Base-by-base conservation (phyloP, 2,329 filamentous ascomycete species). In the Phialophora verrucosa region DNA sequence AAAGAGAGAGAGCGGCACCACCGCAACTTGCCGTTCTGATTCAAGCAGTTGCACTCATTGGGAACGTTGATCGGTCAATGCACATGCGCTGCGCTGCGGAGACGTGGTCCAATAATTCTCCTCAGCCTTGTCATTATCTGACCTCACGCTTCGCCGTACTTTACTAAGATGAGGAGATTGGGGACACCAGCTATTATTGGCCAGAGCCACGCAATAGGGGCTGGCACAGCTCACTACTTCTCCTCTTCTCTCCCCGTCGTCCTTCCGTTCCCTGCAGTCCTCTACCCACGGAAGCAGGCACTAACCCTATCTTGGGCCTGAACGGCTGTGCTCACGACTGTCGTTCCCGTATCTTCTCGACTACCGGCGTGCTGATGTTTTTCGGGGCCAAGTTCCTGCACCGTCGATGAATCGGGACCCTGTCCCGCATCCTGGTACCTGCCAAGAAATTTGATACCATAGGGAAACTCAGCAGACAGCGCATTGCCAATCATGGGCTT, bases 41-140 rank as follows among this genome's bases (percentile, higher is more conserved):
- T 68, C 44, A 68, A 38, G 50, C 23, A 35, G 42, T 10, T 32
- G 55, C 35, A 57, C 63, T 56, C 66, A 68, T 68, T 29, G 31
- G 32, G 50, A 47, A 42, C 20, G 23, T 31, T 31, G n/a, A 14
- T 14, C 29, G 38, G 56, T 50, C 51, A 20, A 49, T 35, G 38
- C 35, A 25, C 35, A 27, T 56, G 60, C 38, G 35, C 38, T 25
- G 14, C 20, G 27, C 49, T 55, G 60, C 50, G 60, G 60, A 62
- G 60, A 62, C 50, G 60, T 62, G 60, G 60, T 56, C 53, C 50
- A 42, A 42, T 54, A 47, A 14, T 55, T 49, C 51, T 56, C 49
- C 35, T 44, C 59, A 62, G 59, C 59, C 59, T 62, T 56, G 60
- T 62, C 51, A 20, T 8, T 44, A n/a, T 44, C 38, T n/a, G 38